These are phyloP conservation scores for Flaveria robusta DNA, from an alignment of 129 eudicot species.

Conservation along the genomic window DNA sequence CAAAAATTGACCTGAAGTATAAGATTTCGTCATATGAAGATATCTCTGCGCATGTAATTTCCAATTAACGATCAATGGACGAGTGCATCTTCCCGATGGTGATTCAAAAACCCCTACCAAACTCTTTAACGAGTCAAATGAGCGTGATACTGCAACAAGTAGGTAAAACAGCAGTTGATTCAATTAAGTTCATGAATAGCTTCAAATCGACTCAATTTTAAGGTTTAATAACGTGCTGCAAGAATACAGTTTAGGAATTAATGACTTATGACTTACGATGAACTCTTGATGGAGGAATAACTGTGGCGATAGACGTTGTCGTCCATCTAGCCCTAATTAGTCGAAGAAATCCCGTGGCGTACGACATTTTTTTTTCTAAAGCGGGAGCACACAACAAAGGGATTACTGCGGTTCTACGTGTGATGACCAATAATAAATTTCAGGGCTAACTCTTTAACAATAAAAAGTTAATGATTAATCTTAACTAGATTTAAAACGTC, in stretches of 20 bases:
- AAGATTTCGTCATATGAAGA: conserved; percentile 24
- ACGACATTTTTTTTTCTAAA: conserved; percentile 29
- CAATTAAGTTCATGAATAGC: background rate
- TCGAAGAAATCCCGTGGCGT: conserved; percentile 30
- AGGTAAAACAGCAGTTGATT: background rate
- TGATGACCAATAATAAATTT: too few relatives aligned
- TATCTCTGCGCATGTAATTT: conserved; percentile 33
- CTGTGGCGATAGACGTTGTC: conserved; percentile 20
- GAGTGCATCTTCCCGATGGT: conserved; percentile 26
- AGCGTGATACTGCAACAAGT: conserved; percentile 33
- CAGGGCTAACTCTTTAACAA: too few relatives aligned
- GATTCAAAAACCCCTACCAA: conserved; percentile 35
- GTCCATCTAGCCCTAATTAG: conserved; percentile 33
- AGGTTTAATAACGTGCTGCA: background rate
- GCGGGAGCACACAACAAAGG: background rate
- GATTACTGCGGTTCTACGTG: background rate
- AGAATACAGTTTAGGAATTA: background rate
- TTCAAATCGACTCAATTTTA: background rate
- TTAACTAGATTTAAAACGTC: too few relatives aligned
- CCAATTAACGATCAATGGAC: conserved; percentile 30
- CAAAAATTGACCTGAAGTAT: conserved; percentile 40
- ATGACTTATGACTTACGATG: conserved; percentile 34
- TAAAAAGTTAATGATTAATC: too few relatives aligned
- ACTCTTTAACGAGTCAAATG: conserved; percentile 30
- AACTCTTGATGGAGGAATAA: conserved; percentile 22